A percentile compares a stretch with the other conserved stretches of the same genome.
phyloP scores from a whole-genome alignment of 345 rosid genomes.

The Eutrema japonicum region DNA sequence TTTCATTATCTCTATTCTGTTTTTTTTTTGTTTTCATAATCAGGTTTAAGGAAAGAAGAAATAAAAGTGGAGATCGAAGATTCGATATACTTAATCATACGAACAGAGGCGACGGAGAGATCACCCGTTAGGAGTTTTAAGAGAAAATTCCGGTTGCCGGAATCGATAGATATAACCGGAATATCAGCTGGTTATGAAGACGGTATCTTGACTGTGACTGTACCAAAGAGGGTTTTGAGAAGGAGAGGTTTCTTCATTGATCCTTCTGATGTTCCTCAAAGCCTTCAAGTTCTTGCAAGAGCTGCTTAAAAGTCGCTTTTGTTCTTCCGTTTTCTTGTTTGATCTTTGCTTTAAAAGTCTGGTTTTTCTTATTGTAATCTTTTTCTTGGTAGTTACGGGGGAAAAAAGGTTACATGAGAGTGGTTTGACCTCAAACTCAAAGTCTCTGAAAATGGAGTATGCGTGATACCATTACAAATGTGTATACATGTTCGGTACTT shows the following conservation, averaged over 20 bases:
- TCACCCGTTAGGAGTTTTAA: constrained; percentile 55
- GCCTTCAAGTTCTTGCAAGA: constrained; percentile 66
- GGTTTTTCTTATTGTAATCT: background rate
- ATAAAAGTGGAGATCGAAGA: constrained; percentile 80
- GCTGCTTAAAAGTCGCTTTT: constrained; percentile 56
- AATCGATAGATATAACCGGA: constrained; percentile 53
- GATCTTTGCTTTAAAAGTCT: background rate
- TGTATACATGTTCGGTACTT: no score
- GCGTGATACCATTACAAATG: no score
- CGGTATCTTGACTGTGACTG: constrained; percentile 69
- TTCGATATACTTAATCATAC: constrained; percentile 62
- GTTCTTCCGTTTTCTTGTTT: background rate
- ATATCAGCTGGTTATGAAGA: constrained; percentile 71
- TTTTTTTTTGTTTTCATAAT: background rate
- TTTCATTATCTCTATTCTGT: background rate
- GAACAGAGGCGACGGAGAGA: constrained; percentile 56
- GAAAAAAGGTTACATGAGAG: no score
- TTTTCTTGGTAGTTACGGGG: constrained; percentile 3
- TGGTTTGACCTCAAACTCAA: background rate
- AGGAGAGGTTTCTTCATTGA: constrained; percentile 58
- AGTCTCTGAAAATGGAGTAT: no score
- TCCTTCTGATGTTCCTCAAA: constrained; percentile 57
- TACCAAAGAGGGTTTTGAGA: constrained; percentile 53
- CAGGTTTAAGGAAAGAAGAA: constrained; percentile 80
- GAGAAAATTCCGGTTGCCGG: constrained; percentile 78